A percentile compares a stretch with the other conserved stretches of the same genome.
These are phyloP conservation scores for Sphagnum magellanicum DNA, from an alignment of 228 moss, liverwort and hornwort genomes.

Conservation along the genomic window DNA sequence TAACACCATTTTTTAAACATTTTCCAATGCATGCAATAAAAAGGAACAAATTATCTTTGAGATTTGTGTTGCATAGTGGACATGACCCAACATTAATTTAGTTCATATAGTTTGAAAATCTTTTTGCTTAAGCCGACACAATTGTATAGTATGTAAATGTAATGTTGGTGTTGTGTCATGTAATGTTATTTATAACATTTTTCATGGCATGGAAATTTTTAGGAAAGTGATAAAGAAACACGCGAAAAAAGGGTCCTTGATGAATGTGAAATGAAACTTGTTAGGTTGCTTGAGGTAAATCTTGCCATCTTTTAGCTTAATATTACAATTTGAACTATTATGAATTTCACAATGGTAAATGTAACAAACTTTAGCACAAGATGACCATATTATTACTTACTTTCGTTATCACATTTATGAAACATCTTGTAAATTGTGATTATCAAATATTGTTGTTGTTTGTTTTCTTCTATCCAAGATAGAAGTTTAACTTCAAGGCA, in stretches of 20 bases:
- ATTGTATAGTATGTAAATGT: not conserved
- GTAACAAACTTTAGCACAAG: too few relatives aligned
- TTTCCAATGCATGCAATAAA: not conserved
- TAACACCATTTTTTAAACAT: not conserved
- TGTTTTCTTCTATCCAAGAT: not conserved
- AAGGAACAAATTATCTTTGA: not conserved
- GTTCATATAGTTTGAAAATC: not conserved
- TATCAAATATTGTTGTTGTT: not conserved
- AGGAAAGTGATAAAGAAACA: conserved; percentile 16
- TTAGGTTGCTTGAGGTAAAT: conserved; percentile 25
- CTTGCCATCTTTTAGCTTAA: too few relatives aligned
- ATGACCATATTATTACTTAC: too few relatives aligned
- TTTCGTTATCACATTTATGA: not conserved
- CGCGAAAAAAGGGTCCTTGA: conserved; percentile 24
- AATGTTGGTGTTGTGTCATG: too few relatives aligned
- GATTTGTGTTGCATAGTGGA: too few relatives aligned
- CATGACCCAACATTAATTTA: too few relatives aligned
- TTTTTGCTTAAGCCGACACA: not conserved
- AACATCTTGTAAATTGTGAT: not conserved
- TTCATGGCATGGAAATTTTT: not conserved
- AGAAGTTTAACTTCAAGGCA: not conserved
- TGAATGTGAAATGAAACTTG: conserved; percentile 30
- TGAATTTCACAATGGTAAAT: too few relatives aligned
- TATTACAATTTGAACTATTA: too few relatives aligned
- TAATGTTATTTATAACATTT: not conserved